Evolutionary conservation across 2,329 filamentous ascomycete genomes (phyloP), one percentile per base, ranked within the genome.

Genomic region (Aspergillus pseudotamarii): DNA sequence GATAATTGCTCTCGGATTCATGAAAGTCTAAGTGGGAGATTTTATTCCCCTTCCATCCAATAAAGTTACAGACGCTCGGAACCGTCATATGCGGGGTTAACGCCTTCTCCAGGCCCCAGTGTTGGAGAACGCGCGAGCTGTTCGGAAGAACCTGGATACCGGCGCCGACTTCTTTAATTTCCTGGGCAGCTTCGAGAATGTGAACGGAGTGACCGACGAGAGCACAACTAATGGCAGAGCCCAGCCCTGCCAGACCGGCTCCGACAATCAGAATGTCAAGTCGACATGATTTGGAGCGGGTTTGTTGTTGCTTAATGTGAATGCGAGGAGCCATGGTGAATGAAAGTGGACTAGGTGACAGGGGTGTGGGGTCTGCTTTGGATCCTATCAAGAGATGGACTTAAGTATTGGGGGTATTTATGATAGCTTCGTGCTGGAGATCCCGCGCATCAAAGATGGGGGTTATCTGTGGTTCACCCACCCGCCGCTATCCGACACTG

Each of bases 41-140:
- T 66, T 76, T 66, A 30, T 84, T 79, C 4, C 85, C 84, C 60
- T 84, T 85, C 84, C 84, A 86, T 1, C 81, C 80, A 34, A 83
- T 71, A 72, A 86, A 85, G 60, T 85, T 85, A 66, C 74, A 81
- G 60, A 72, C 76, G 61, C 71, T 73, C 4, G 74, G 84, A 73
- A 66, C 74, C 8, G 80, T 85, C 61, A 77, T 81, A 66, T 74
- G 73, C 23, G 70, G 73, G 4, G 72, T 72, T 3, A 86, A 71
- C 1, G 68, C 68, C 0, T 80, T 73, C 60, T 80, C 78, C 3
- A 86, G 73, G 0, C 84, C 84, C 72, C 72, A 75, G 34, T 72
- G 67, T 11, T 73, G 38, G 38, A 41, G 38, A 9, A 41, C 19
- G 38, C 38, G 38, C 38, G 38, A 41, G 19, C 38, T 41, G 16